phyloP scores from a whole-genome alignment of 2,329 filamentous ascomycete species.

The Didymosphaeria variabile region DNA sequence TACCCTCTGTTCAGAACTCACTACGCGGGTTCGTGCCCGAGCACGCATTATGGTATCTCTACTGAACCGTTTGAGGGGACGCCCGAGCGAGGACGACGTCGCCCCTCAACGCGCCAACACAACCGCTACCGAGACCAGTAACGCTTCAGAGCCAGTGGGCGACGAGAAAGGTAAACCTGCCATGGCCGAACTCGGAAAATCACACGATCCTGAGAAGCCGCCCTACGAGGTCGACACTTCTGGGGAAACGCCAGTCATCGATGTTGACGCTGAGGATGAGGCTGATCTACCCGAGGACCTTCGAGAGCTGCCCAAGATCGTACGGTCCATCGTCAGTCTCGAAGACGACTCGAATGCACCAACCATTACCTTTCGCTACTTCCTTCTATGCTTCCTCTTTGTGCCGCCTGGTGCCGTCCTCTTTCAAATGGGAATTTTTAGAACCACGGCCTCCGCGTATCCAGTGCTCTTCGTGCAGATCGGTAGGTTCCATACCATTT shows the following conservation, averaged over 20 bases:
- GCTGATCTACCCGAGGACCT: slow-evolving; percentile 53
- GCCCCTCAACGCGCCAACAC: slow-evolving; percentile 8
- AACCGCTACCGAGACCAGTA: slow-evolving; percentile 2
- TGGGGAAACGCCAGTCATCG: slow-evolving; percentile 14
- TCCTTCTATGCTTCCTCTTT: slow-evolving; percentile 64
- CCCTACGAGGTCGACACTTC: slow-evolving; percentile 10
- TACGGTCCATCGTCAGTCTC: slow-evolving; percentile 66
- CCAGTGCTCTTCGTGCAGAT: slow-evolving; percentile 71
- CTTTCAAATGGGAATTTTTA: slow-evolving; percentile 64
- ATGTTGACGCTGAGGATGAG: slow-evolving; percentile 32
- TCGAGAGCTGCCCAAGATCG: slow-evolving; percentile 63
- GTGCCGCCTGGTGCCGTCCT: slow-evolving; percentile 67
- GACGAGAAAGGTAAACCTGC: slow-evolving; percentile 11
- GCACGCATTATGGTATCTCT: slow-evolving; percentile 21
- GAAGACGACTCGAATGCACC: slow-evolving; percentile 65
- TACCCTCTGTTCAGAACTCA: neutral
- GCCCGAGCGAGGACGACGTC: neutral
- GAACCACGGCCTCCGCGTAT: slow-evolving; percentile 67
- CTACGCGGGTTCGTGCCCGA: neutral
- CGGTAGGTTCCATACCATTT: slow-evolving; percentile 10
- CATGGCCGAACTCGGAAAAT: slow-evolving; percentile 9
- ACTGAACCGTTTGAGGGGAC: slow-evolving; percentile 17
- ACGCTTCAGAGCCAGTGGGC: slow-evolving; percentile 4
- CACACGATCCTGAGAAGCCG: slow-evolving; percentile 16
- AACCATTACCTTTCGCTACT: slow-evolving; percentile 68